Evolutionary conservation across 2,329 filamentous ascomycete genomes (phyloP).

Genomic region (Colletotrichum godetiae): DNA sequence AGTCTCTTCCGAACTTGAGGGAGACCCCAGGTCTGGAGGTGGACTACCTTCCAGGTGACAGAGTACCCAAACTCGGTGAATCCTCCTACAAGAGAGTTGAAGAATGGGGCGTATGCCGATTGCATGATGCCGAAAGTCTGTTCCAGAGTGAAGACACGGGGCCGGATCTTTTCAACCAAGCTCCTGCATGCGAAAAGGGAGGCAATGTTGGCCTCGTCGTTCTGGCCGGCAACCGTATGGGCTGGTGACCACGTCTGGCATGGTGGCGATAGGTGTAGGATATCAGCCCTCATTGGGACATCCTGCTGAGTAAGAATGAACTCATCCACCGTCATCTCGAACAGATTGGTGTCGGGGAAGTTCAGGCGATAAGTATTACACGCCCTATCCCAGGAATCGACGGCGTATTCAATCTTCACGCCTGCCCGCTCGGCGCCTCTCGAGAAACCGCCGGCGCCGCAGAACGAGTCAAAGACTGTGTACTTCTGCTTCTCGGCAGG

Average conservation of each 20-base stretch:
- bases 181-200: conserved; percentile 64
- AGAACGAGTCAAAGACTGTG: conserved; percentile 78
- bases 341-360: conserved; percentile 63
- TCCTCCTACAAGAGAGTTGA: conserved; percentile 70
- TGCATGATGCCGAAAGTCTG: conserved; percentile 78
- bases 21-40: conserved; percentile 61
- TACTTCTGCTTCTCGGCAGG: conserved; percentile 59
- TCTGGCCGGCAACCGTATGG: conserved; percentile 68
- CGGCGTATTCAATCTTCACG: conserved; percentile 67
- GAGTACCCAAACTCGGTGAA: conserved; percentile 76
- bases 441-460: conserved; percentile 78
- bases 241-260: conserved; percentile 82
- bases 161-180: conserved; percentile 68
- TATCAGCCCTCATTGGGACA: conserved; percentile 63
- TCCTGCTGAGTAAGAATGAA: conserved; percentile 55
- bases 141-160: conserved; percentile 80
- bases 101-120: conserved; percentile 61
- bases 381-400: conserved; percentile 71
- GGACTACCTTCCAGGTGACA: conserved; percentile 73
- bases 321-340: conserved; percentile 57
- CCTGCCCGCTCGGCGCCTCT: conserved; percentile 70
- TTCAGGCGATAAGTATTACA: conserved; percentile 69
- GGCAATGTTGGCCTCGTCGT: conserved; percentile 76
- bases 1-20: conserved; percentile 63
- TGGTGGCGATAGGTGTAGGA: conserved; percentile 81